Evolutionary conservation across 2,329 filamentous ascomycete genomes (phyloP).

Genomic region (Fusarium keratoplasticum): DNA sequence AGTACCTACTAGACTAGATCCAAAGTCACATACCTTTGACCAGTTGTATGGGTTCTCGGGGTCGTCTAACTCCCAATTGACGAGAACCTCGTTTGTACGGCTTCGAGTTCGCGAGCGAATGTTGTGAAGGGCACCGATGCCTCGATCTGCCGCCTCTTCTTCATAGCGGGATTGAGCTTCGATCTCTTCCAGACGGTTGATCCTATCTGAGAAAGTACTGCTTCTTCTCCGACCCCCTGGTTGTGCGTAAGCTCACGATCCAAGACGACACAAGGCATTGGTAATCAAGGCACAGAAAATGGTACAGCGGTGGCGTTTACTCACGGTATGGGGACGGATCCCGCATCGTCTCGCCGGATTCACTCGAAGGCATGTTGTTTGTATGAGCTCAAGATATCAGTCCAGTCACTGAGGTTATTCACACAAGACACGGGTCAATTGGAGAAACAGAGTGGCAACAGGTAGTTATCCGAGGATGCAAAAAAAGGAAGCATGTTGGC

Average conservation of each 20-base stretch:
- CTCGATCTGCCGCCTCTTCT: conserved; percentile 54
- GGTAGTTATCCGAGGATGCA: background rate
- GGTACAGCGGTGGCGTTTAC: conserved; percentile 14
- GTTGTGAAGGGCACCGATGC: conserved; percentile 49
- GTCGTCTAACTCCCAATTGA: conserved; percentile 61
- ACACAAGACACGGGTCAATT: conserved; percentile 21
- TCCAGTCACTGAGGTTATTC: conserved; percentile 25
- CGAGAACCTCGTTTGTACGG: conserved; percentile 49
- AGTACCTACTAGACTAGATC: background rate
- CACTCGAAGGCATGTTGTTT: conserved; percentile 39
- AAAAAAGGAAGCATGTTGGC: conserved; percentile 1
- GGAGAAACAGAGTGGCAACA: background rate
- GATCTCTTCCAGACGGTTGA: conserved; percentile 49
- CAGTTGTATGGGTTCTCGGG: conserved; percentile 67
- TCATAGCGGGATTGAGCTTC: conserved; percentile 56
- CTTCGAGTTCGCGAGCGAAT: conserved; percentile 50
- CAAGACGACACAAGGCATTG: background rate
- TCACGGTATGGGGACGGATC: conserved; percentile 44
- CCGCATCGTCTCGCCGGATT: conserved; percentile 44
- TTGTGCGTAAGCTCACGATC: conserved; percentile 24
- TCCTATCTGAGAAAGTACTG: conserved; percentile 39
- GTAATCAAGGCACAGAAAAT: background rate
- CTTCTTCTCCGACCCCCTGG: conserved; percentile 42
- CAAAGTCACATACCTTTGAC: conserved; percentile 49
- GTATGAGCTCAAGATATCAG: background rate